Evolutionary conservation across 805 yeast genomes (phyloP), one percentile per base, ranked within the genome.

Genomic region (Metschnikowia lochheadii): DNA sequence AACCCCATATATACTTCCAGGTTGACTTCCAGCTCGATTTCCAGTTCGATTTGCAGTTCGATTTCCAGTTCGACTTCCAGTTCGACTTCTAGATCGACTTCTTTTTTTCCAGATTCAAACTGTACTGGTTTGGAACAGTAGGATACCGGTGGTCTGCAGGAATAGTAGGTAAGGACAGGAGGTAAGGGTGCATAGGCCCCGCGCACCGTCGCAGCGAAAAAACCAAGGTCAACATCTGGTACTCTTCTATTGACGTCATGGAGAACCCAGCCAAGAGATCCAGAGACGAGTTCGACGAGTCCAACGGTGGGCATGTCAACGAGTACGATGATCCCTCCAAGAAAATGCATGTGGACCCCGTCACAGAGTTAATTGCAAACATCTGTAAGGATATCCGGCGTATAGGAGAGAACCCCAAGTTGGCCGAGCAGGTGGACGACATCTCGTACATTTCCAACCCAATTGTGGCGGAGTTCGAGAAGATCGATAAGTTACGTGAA

Each of bases 381-480:
- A 71, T 74, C 36, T 73, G 77, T 55, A 74, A 74, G 49, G 79
- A 74, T 53, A 72, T 74, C 43, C 59, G 78, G 48, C 59, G 77
- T 33, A 63, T 74, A 39, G 79, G 78, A 14, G 78, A 74, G 56
- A 72, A 71, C 57, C 59, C 70, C 43, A 70, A 73, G 59, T 56
- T 73, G 36, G 59, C 59, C 35, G 67, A 62, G 51, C 76, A 73
- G 52, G 63, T 76, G 48, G 72, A 75, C 56, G 79, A 76, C 65
- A 76, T 87, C 41, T 84, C 87, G 50, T 82, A 81, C 60, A 82
- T 87, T 58, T 77, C 85, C 35, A 80, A 77, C 48, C 87, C 88
- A 1, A 82, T 85, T 39, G 80, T 79, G 38, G 80, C 80, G 34
- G 87, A 83, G 58, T 80, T 83, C 60, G 87, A 80, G 56, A 77